Percentiles rank a stretch among this genome's conserved stretches.
Conservation (phyloP, 495 filamentous ascomycete species). For the Penicillium coprophilum region DNA sequence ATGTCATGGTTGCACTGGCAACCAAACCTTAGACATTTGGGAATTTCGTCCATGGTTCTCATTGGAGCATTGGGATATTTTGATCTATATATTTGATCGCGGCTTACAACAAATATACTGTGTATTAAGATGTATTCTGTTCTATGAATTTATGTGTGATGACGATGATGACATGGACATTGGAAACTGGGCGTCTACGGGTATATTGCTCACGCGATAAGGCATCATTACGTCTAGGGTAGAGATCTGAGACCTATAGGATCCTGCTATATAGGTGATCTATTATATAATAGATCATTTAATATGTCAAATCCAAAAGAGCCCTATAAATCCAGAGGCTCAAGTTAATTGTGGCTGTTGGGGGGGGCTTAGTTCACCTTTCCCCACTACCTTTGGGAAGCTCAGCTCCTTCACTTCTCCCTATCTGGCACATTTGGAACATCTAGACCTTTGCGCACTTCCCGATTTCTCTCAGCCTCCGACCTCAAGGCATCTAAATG, state of each 20-base stretch:
- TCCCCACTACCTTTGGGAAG: constrained; percentile 9
- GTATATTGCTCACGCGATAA: background rate
- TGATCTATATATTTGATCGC: too few relatives aligned
- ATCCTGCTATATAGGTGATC: background rate
- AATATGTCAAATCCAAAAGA: background rate
- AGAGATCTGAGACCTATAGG: background rate
- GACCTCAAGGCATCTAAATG: background rate
- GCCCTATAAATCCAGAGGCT: constrained; percentile 1
- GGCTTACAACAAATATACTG: background rate
- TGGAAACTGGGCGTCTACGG: constrained; percentile 3
- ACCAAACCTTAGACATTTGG: constrained; percentile 13
- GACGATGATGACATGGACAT: constrained; percentile 16
- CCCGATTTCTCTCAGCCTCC: background rate
- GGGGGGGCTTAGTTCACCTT: constrained; percentile 10
- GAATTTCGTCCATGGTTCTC: constrained; percentile 11
- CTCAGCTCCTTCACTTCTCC: constrained; percentile 8
- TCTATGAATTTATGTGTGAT: constrained; percentile 9
- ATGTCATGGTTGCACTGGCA: constrained; percentile 30
- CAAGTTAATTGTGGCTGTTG: background rate
- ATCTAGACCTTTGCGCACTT: background rate
- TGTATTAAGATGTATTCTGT: too few relatives aligned
- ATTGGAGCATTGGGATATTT: background rate
- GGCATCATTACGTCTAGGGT: background rate
- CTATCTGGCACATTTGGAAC: background rate
- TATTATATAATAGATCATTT: background rate